Evolutionary conservation across 1,284 basidiomycete species (phyloP), one percentile per base, ranked within the genome.

Genomic region (Malassezia sympodialis): DNA sequence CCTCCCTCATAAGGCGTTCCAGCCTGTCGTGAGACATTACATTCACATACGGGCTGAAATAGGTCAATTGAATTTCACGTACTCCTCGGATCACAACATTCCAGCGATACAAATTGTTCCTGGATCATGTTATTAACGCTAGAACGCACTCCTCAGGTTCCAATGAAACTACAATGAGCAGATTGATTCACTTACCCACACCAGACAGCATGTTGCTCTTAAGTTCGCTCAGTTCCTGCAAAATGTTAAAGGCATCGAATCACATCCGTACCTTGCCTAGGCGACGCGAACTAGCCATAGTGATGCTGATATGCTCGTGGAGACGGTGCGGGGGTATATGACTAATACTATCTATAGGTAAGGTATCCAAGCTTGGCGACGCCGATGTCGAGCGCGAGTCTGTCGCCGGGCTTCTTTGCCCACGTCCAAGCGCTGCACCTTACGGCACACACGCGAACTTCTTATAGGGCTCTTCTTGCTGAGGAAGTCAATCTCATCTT

Each of bases 1-100:
- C 55, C 55, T 2, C 49, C 50, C 27, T 47, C 44, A 27, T 57
- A 57, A 21, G 55, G 55, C 5, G 54, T 56, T 19, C 28, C 42
- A 12, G 27, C 39, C 53, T 56, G 27, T 27, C 15, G 17, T 49
- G n/a, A 49, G 46, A 21, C 8, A 27, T 8, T 11, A 17, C 3
- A 32, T 4, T 23, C 21, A 49, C 46, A 10, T 49, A 49, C 46
- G 8, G 46, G 46, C 46, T 49, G 7, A 15, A 15, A 21, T 47
- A 17, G 35, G 45, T 30, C 43, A 17, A 30, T 12, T 39, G 15
- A 15, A 6, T 10, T 37, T 7, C 23, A 49, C 46, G 4, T 44
- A 43, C 39, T 23, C 51, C 51, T 30, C 27, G 34, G 8, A 56
- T 34, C 32, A 51, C 23, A 8, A 45, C 43, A 35, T 51, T 21